phyloP scores from a whole-genome alignment of 129 eudicot species.

The Centrapalus pauciflorus region DNA sequence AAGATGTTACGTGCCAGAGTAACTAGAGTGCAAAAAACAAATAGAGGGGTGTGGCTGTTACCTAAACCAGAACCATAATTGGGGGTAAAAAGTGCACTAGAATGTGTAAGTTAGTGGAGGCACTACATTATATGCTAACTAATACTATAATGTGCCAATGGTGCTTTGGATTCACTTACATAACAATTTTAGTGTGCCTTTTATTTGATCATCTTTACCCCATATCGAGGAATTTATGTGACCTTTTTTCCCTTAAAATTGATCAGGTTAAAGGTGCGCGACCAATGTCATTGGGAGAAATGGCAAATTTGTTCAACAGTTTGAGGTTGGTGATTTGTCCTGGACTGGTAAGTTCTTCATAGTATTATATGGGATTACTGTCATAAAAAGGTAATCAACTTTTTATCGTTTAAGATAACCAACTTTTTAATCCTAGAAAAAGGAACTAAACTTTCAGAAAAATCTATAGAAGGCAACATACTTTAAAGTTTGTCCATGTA shows the following conservation, averaged over 20 bases:
- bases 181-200: background rate
- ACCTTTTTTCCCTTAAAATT: background rate
- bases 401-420: too few species aligned
- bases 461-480: background rate
- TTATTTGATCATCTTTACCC: background rate
- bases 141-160: background rate
- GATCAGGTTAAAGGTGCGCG: conserved; percentile 92
- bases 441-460: too few species aligned
- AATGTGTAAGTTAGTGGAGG: background rate
- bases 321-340: conserved; percentile 66
- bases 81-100: background rate
- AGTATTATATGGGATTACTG: too few species aligned
- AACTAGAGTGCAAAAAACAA: conserved; percentile 1
- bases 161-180: conserved; percentile 2
- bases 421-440: too few species aligned
- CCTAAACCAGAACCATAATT: background rate
- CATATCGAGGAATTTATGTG: background rate
- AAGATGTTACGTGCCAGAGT: background rate
- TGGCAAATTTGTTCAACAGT: conserved; percentile 81
- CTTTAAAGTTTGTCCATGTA: too few species aligned
- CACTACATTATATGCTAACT: background rate
- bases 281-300: conserved; percentile 86
- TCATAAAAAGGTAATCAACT: too few species aligned
- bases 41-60: background rate
- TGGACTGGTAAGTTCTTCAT: conserved; percentile 68